phyloP scores from a whole-genome alignment of 352 stramenopile species.

The Globisporangium alternatum region DNA sequence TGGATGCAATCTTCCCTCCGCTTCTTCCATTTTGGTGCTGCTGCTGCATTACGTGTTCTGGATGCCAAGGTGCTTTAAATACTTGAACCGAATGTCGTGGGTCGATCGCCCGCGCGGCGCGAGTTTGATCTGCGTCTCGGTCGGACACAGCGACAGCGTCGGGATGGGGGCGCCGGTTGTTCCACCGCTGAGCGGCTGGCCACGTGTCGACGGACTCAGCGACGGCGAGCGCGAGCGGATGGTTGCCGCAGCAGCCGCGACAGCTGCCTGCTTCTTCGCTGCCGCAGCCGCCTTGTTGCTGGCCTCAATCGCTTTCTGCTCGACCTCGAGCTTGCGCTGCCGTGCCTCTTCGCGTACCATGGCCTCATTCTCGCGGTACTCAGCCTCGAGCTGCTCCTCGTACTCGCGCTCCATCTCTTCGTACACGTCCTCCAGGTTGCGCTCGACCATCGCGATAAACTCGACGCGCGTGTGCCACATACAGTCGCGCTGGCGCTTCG shows the following conservation, averaged over 20 bases:
- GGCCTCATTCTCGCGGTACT: constrained; percentile 64
- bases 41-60: constrained; percentile 32
- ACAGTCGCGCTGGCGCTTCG: constrained; percentile 79
- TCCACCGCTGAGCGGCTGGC: constrained; percentile 15
- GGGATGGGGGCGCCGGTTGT: constrained; percentile 28
- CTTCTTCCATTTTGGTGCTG: neutral
- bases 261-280: constrained; percentile 9
- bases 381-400: constrained; percentile 60
- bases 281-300: constrained; percentile 6
- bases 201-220: constrained; percentile 30
- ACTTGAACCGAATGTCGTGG: constrained; percentile 85
- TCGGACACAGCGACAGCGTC: constrained; percentile 41
- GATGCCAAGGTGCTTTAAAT: constrained; percentile 85
- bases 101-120: constrained; percentile 65
- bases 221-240: constrained; percentile 35
- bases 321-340: constrained; percentile 45
- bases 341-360: constrained; percentile 68
- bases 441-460: constrained; percentile 87
- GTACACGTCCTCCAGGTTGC: constrained; percentile 83
- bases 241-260: neutral
- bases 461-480: constrained; percentile 85
- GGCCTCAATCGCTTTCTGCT: constrained; percentile 20
- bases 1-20: neutral
- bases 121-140: constrained; percentile 70
- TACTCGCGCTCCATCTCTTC: constrained; percentile 88